Conservation (phyloP, 192 early-diverging fungal species). For the Coemansia sp. region DNA sequence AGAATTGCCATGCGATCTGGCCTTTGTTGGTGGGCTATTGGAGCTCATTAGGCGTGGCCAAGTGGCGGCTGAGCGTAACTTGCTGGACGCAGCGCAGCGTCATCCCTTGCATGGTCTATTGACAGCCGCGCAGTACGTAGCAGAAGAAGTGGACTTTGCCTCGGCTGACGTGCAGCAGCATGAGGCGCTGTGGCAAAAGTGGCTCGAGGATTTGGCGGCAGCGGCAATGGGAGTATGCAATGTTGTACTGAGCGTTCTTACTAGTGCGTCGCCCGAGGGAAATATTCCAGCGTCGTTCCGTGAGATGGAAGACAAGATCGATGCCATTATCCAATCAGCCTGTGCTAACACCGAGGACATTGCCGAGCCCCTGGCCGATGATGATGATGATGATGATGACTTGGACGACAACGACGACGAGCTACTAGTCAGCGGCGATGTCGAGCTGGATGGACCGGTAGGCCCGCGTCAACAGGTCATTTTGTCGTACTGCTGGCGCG, state of each 20-base stretch:
- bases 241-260: constrained; percentile 70
- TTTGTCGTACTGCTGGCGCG: constrained; percentile 89
- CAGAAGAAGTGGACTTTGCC: constrained; percentile 63
- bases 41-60: constrained; percentile 17
- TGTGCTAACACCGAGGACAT: constrained; percentile 1
- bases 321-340: constrained; percentile 47
- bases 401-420: constrained; percentile 54
- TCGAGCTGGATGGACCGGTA: constrained; percentile 34
- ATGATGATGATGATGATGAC: not conserved
- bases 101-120: constrained; percentile 64
- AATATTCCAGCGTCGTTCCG: constrained; percentile 81
- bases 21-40: constrained; percentile 34
- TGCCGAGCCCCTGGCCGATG: not conserved
- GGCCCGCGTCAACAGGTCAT: constrained; percentile 82
- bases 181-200: constrained; percentile 55
- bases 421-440: constrained; percentile 21
- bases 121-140: constrained; percentile 62
- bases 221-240: constrained; percentile 61
- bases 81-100: constrained; percentile 56
- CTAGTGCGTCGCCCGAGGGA: constrained; percentile 85
- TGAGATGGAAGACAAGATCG: constrained; percentile 64
- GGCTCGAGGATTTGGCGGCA: constrained; percentile 52
- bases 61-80: constrained; percentile 43
- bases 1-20: constrained; percentile 11
- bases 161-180: constrained; percentile 51